Evolutionary conservation across 352 stramenopile genomes (phyloP).

Genomic region (Globisporangium nagaii): DNA sequence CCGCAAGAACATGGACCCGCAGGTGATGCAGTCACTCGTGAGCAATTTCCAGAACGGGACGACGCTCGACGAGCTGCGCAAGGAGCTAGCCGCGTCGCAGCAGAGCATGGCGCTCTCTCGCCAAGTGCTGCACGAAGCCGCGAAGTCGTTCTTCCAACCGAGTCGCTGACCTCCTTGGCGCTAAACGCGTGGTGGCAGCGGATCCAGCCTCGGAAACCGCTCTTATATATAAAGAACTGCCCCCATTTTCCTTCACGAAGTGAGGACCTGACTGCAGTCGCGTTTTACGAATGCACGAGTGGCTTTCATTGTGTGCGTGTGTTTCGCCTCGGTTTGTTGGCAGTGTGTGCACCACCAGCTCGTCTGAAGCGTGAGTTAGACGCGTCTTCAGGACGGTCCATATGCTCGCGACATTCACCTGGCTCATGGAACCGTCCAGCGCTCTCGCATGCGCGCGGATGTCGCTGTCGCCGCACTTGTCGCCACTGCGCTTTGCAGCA

Average conservation of each 20-base stretch:
- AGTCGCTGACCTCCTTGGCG: background rate
- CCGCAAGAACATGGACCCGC: constrained; percentile 42
- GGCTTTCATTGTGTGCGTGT: too few species aligned
- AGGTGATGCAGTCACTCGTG: constrained; percentile 58
- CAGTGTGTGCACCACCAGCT: constrained; percentile 42
- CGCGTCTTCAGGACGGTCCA: constrained; percentile 27
- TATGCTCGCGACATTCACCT: constrained; percentile 39
- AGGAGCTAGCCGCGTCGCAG: constrained; percentile 60
- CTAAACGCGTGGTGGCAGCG: too few species aligned
- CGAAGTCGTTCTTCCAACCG: constrained; percentile 62
- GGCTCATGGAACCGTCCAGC: constrained; percentile 51
- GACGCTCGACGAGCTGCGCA: constrained; percentile 50
- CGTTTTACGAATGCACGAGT: too few species aligned
- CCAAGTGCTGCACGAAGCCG: constrained; percentile 59
- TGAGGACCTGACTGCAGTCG: too few species aligned
- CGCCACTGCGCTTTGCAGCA: too few species aligned
- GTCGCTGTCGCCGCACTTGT: background rate
- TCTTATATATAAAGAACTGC: too few species aligned
- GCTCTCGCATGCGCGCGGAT: constrained; percentile 38
- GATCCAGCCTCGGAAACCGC: too few species aligned
- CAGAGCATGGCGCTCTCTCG: constrained; percentile 62
- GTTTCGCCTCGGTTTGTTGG: constrained; percentile 53
- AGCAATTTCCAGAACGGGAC: constrained; percentile 73
- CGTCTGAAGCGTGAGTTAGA: too few species aligned
- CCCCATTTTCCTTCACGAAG: too few species aligned